phyloP scores from a whole-genome alignment of 495 filamentous ascomycete species.

The Parmelia sp. region DNA sequence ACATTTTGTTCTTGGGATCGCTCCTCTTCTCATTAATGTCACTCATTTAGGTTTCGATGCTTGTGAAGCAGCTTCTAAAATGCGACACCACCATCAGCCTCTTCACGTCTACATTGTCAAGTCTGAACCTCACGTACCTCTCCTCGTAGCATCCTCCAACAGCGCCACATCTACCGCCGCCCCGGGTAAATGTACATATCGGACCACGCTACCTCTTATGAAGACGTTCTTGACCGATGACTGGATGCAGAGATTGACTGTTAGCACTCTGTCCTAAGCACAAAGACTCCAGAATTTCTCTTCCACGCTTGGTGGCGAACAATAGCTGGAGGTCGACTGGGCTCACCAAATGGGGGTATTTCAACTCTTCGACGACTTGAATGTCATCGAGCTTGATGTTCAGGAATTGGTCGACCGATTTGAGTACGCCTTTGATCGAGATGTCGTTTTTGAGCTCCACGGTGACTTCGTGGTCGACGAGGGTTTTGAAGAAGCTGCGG shows the following conservation, averaged over 20 bases:
- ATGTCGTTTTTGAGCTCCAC: conserved; percentile 99
- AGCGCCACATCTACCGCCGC: conserved; percentile 81
- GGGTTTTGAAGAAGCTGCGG: conserved; percentile 95
- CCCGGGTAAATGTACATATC: conserved; percentile 90
- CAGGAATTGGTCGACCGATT: conserved; percentile 95
- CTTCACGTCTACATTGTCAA: background rate
- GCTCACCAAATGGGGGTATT: conserved; percentile 83
- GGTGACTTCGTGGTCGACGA: conserved; percentile 92
- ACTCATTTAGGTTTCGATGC: conserved; percentile 35
- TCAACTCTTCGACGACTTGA: conserved; percentile 78
- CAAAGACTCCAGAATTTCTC: background rate
- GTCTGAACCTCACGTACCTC: conserved; percentile 50
- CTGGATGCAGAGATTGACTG: conserved; percentile 26
- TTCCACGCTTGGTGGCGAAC: background rate
- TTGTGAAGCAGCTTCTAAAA: conserved; percentile 48
- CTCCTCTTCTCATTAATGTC: background rate
- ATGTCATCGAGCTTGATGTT: conserved; percentile 99
- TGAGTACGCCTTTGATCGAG: conserved; percentile 85
- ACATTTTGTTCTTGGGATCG: background rate
- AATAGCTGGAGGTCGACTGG: background rate
- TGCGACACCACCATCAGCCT: background rate
- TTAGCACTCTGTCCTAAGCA: conserved; percentile 6
- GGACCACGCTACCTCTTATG: conserved; percentile 90
- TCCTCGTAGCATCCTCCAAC: conserved; percentile 90
- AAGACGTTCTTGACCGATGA: conserved; percentile 97